Evolutionary conservation across 2,329 filamentous ascomycete genomes (phyloP).

Genomic region (Mariannaea elegans): DNA sequence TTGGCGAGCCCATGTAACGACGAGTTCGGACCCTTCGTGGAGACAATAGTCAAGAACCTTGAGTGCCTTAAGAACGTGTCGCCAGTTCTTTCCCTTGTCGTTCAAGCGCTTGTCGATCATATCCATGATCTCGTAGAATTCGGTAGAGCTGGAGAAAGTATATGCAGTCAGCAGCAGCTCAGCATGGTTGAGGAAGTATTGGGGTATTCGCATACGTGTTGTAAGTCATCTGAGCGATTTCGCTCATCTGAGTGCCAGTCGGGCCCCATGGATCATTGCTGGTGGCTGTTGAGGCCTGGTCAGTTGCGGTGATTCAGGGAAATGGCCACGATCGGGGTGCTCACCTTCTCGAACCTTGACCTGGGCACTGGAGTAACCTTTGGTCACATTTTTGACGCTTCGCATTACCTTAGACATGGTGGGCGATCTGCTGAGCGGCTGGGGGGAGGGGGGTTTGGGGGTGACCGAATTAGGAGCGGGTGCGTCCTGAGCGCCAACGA

Average conservation of each 20-base stretch:
- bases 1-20: constrained; percentile 97
- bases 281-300: constrained; percentile 71
- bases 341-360: constrained; percentile 98
- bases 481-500: constrained; percentile 34
- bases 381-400: constrained; percentile 99
- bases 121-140: constrained; percentile 99
- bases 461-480: constrained; percentile 15
- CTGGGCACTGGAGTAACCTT: constrained; percentile 95
- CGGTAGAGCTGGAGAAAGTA: constrained; percentile 74
- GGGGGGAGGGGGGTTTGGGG: constrained; percentile 8
- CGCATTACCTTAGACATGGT: constrained; percentile 96
- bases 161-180: constrained; percentile 27
- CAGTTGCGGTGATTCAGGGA: constrained; percentile 23
- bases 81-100: constrained; percentile 99
- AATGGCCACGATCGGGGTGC: constrained; percentile 38
- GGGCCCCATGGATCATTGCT: constrained; percentile 99
- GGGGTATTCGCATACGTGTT: constrained; percentile 77
- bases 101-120: constrained; percentile 99
- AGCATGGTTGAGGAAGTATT: not conserved
- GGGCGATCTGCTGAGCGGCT: constrained; percentile 40
- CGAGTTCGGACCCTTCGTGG: constrained; percentile 94
- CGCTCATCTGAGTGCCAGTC: constrained; percentile 97
- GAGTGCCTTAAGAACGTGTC: constrained; percentile 95
- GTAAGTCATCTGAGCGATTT: constrained; percentile 97
- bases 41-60: constrained; percentile 98